Percentiles rank a stretch among this genome's conserved stretches.
phyloP scores from a whole-genome alignment of 2,329 filamentous ascomycete species.

The Orbilia quercus region DNA sequence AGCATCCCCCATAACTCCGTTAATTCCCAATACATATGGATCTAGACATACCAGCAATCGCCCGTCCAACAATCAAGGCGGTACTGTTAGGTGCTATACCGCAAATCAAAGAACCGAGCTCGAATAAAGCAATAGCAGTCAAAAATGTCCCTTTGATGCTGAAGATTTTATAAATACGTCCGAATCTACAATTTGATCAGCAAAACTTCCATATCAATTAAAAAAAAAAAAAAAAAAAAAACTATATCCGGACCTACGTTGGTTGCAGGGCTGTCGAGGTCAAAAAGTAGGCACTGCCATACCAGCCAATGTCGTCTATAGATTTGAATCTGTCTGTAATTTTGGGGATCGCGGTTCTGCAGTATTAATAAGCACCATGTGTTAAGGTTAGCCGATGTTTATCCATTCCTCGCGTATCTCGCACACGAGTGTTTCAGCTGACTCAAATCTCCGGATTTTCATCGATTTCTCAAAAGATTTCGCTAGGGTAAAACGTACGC shows the following conservation, averaged over 20 bases:
- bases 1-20: neutral
- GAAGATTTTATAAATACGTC: conserved; percentile 68
- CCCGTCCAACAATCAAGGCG: conserved; percentile 68
- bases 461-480: neutral
- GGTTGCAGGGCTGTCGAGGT: conserved; percentile 54
- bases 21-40: no score
- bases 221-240: neutral
- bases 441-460: no score
- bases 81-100: conserved; percentile 67
- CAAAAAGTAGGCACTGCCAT: conserved; percentile 60
- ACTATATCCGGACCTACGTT: conserved; percentile 59
- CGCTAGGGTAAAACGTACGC: conserved; percentile 25
- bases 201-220: no score
- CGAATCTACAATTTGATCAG: conserved; percentile 66
- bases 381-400: conserved; percentile 40
- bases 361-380: conserved; percentile 26
- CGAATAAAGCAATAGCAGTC: conserved; percentile 59
- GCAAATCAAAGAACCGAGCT: conserved; percentile 68
- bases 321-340: conserved; percentile 64
- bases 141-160: conserved; percentile 67
- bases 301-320: conserved; percentile 61
- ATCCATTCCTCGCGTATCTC: conserved; percentile 40
- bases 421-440: conserved; percentile 1
- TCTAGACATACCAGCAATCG: conserved; percentile 66
- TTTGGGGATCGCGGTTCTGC: conserved; percentile 63